Evolutionary conservation across 1,284 basidiomycete genomes (phyloP).

Genomic region (Moniliophthora roreri): DNA sequence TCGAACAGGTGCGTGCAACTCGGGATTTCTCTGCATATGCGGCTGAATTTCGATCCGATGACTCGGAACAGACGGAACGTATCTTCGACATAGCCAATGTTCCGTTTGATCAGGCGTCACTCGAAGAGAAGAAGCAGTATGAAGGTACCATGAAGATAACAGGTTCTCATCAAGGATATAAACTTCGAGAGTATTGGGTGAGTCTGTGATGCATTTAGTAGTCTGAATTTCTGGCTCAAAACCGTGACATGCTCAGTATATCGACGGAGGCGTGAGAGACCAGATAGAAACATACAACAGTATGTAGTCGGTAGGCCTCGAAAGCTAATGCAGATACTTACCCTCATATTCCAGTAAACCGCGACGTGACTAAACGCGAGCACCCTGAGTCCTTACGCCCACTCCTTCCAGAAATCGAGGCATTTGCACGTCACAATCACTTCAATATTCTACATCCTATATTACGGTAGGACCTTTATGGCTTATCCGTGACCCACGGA

Average conservation of each 20-base stretch:
- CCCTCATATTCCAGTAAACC: slow-evolving; percentile 39
- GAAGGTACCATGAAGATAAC: slow-evolving; percentile 45
- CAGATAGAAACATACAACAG: slow-evolving; percentile 60
- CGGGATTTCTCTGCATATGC: background rate
- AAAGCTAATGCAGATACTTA: background rate
- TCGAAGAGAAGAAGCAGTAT: slow-evolving; percentile 58
- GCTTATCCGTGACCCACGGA: background rate
- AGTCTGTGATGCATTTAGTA: background rate
- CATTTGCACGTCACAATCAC: slow-evolving; percentile 52
- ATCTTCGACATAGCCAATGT: slow-evolving; percentile 65
- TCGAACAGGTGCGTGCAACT: slow-evolving; percentile 35
- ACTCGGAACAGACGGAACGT: slow-evolving; percentile 42
- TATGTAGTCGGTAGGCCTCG: slow-evolving; percentile 24
- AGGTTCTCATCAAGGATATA: slow-evolving; percentile 61
- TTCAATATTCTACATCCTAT: slow-evolving; percentile 50
- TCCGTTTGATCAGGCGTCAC: slow-evolving; percentile 49
- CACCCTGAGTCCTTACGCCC: slow-evolving; percentile 52
- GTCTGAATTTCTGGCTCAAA: slow-evolving; percentile 2
- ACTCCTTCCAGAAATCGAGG: slow-evolving; percentile 56
- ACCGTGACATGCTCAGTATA: slow-evolving; percentile 43
- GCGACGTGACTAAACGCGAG: slow-evolving; percentile 39
- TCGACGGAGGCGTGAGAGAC: slow-evolving; percentile 55
- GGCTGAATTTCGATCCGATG: background rate
- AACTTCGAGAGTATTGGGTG: slow-evolving; percentile 56
- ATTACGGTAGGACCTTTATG: slow-evolving; percentile 34